A percentile compares a stretch with the other conserved stretches of the same genome.
These are phyloP conservation scores for Rossbeevera mucosa DNA, from an alignment of 768 basidiomycete species.

Conservation along the genomic window DNA sequence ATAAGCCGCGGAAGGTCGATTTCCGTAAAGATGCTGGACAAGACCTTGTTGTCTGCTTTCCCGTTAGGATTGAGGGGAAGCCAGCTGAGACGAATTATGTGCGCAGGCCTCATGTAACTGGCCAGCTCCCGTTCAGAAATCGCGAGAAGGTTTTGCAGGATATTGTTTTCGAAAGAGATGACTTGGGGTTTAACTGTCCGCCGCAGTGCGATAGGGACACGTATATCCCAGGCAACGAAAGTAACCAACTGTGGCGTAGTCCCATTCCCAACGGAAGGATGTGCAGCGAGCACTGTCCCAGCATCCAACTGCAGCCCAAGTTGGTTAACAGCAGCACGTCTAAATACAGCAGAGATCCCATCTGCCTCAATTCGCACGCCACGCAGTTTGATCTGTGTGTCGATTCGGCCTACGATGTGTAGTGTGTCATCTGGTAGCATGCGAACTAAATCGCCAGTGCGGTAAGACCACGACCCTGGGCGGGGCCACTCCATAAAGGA, in stretches of 20 bases:
- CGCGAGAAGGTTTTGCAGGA: constrained; percentile 26
- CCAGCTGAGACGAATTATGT: constrained; percentile 45
- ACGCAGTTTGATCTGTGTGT: constrained; percentile 48
- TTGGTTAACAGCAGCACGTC: constrained; percentile 9
- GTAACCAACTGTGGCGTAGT: constrained; percentile 36
- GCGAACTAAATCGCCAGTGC: constrained; percentile 47
- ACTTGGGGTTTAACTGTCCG: constrained; percentile 30
- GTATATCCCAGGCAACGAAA: constrained; percentile 41
- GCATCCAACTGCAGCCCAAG: constrained; percentile 33
- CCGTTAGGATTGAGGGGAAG: constrained; percentile 42
- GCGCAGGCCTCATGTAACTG: constrained; percentile 49
- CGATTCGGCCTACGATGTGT: constrained; percentile 48
- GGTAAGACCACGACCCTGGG: constrained; percentile 40
- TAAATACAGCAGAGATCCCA: constrained; percentile 45
- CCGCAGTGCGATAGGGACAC: constrained; percentile 34
- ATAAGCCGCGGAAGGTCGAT: constrained; percentile 22
- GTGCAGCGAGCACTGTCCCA: constrained; percentile 40
- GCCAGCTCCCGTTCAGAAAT: constrained; percentile 41
- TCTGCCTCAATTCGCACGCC: constrained; percentile 54
- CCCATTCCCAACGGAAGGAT: constrained; percentile 40
- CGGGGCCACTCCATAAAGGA: constrained; percentile 44
- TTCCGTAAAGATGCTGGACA: constrained; percentile 24
- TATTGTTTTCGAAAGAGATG: constrained; percentile 26
- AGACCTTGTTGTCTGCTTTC: constrained; percentile 30
- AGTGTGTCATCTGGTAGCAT: constrained; percentile 48